Evolutionary conservation across 352 stramenopile genomes (phyloP), one percentile per base, ranked within the genome.

Genomic region (Pythium scleroteichum): DNA sequence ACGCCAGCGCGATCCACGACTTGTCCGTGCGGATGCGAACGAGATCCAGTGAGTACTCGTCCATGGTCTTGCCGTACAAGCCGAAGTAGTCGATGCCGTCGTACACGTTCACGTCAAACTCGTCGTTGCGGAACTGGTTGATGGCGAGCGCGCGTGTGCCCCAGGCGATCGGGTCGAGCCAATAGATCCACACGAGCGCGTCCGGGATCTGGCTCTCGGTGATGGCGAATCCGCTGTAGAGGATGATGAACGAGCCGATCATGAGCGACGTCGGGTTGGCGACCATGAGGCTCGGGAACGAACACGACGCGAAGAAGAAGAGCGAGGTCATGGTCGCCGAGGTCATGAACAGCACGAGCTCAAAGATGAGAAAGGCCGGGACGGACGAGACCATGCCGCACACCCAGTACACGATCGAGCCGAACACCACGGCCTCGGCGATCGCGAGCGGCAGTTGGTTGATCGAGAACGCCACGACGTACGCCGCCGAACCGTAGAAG

Each of bases 401-500:
- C 29, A 35, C 10, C 29, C 29, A 35, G 29, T 35, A 35, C 5
- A 35, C 29, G 10, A 35, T 5, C 29, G 29, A 35, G 29, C 29
- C 29, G 10, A 35, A 35, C 29, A 35, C 8, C 82, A 90, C 41
- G 9, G 75, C 70, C 66, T 93, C 81, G 42, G 79, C 64, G 1
- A 78, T 12, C 64, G 56, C 40, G 53, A 82, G 53, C 22, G 75
- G 59, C 10, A 80, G 58, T 24, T 78, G 64, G 22, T 44, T 63
- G 0, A 64, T 50, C 1, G 50, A 63, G 4, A 40, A 71, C 14
- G 68, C 78, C 26, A 92, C 32, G 26, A 92, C 71, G 60, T 91
- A 95, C 26, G 77, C 61, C 13, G 72, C 71, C n/a, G 82, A 70
- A 8, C 76, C 72, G 61, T 82, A 91, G 59, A 92, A 92, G 62